A percentile compares a stretch with the other conserved stretches of the same genome.
Evolutionary conservation across 2,329 filamentous ascomycete genomes (phyloP).

Genomic region (Aphanocladium album): DNA sequence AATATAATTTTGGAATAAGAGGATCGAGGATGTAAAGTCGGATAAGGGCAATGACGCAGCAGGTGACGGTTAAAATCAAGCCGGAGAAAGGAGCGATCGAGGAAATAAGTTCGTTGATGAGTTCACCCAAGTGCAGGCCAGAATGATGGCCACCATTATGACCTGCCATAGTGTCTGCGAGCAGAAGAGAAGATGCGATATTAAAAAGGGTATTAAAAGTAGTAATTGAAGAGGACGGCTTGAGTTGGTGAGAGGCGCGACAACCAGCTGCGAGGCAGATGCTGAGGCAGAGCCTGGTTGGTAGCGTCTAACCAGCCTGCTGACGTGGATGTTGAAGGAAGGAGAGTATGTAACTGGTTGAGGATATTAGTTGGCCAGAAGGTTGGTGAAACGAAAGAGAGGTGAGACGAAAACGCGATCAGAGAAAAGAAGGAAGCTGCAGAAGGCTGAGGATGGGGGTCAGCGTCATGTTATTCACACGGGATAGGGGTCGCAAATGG

Average conservation of each 20-base stretch:
- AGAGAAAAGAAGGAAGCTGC: background rate
- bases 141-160: background rate
- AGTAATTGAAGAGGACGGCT: background rate
- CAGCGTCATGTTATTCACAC: slow-evolving; percentile 9
- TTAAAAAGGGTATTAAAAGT: background rate
- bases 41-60: slow-evolving; percentile 11
- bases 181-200: background rate
- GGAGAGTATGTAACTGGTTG: background rate
- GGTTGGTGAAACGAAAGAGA: background rate
- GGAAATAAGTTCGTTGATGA: slow-evolving; percentile 8
- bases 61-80: slow-evolving; percentile 12
- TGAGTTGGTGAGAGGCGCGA: background rate
- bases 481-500: slow-evolving; percentile 4
- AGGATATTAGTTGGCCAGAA: background rate
- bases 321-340: background rate
- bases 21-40: slow-evolving; percentile 11
- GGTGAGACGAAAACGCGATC: background rate
- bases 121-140: slow-evolving; percentile 8
- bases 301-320: background rate
- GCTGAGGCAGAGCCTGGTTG: background rate
- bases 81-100: slow-evolving; percentile 10
- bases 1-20: slow-evolving; percentile 8
- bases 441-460: background rate
- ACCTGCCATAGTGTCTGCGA: background rate
- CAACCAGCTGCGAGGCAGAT: background rate